These are phyloP conservation scores for Solanum rostratum DNA, from an alignment of 257 asterid genomes.

Conservation along the genomic window DNA sequence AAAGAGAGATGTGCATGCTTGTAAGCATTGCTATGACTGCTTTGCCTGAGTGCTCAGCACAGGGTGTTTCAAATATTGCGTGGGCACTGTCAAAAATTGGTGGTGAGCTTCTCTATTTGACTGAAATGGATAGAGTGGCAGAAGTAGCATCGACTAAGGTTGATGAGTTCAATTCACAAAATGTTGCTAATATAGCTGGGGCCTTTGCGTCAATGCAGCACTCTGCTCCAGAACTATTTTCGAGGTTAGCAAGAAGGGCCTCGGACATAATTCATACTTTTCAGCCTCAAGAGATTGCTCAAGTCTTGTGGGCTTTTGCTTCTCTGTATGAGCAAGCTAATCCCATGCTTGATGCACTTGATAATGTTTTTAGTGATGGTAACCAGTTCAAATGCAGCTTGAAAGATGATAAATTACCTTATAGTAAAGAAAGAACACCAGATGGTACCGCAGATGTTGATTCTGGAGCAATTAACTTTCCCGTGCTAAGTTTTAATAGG, in stretches of 20 bases:
- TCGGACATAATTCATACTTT: slow-evolving; percentile 46
- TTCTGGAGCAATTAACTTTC: neutral
- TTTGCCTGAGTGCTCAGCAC: slow-evolving; percentile 83
- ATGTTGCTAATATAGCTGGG: slow-evolving; percentile 87
- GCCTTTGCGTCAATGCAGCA: slow-evolving; percentile 97
- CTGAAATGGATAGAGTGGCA: slow-evolving; percentile 94
- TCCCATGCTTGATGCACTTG: slow-evolving; percentile 60
- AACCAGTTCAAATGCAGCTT: slow-evolving; percentile 32
- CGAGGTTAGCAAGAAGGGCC: slow-evolving; percentile 51
- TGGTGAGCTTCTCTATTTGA: slow-evolving; percentile 81
- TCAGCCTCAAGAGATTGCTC: slow-evolving; percentile 86
- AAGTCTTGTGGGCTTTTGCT: slow-evolving; percentile 92
- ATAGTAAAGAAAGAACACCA: slow-evolving; percentile 17
- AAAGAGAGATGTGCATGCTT: slow-evolving; percentile 83
- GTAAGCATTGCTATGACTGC: slow-evolving; percentile 90
- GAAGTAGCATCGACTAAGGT: slow-evolving; percentile 74
- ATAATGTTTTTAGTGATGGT: slow-evolving; percentile 25
- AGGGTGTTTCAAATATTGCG: slow-evolving; percentile 82
- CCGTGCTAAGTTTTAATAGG: slow-evolving; percentile 36
- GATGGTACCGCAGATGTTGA: neutral
- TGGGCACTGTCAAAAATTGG: slow-evolving; percentile 97
- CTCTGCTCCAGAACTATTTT: slow-evolving; percentile 73
- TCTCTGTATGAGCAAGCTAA: slow-evolving; percentile 67
- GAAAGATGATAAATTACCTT: slow-evolving; percentile 12
- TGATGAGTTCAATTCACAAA: slow-evolving; percentile 71